Percentiles rank a stretch among this genome's conserved stretches.
These are phyloP conservation scores for Globisporangium paddicum DNA, from an alignment of 352 stramenopile genomes.

Conservation along the genomic window DNA sequence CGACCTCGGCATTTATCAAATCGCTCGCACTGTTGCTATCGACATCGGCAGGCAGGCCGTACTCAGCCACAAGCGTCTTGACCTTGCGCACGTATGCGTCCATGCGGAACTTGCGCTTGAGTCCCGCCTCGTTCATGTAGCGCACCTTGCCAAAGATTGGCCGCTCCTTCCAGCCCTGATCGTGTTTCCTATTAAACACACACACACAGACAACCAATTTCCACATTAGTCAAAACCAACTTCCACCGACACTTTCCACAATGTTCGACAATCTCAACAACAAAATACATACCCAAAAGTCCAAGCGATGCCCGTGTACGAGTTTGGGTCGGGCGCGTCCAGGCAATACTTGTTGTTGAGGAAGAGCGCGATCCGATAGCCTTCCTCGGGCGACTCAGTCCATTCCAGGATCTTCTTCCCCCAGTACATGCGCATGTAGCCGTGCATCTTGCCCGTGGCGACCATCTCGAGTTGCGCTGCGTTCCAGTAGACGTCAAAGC, in stretches of 20 bases:
- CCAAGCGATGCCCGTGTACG: conserved; percentile 81
- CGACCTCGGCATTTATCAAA: not conserved
- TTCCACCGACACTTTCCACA: not conserved
- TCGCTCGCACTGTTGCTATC: not conserved
- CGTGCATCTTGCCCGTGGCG: conserved; percentile 89
- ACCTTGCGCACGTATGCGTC: conserved; percentile 72
- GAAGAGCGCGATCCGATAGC: conserved; percentile 90
- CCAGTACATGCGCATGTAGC: conserved; percentile 99
- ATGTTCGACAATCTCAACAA: not conserved
- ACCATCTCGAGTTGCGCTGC: conserved; percentile 96
- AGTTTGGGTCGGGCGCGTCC: conserved; percentile 97
- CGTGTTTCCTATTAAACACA: conserved; percentile 82
- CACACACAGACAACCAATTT: not conserved
- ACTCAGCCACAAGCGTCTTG: conserved; percentile 19
- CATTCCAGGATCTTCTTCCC: conserved; percentile 99
- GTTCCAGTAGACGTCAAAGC: conserved; percentile 98
- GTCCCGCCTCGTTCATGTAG: conserved; percentile 98
- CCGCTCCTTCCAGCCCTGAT: conserved; percentile 96
- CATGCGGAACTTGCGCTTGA: conserved; percentile 98
- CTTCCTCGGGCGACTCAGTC: conserved; percentile 89
- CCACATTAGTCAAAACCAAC: not conserved
- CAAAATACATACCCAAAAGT: conserved; percentile 43
- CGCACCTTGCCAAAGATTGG: conserved; percentile 98
- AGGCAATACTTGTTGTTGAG: conserved; percentile 99
- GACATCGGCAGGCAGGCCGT: not conserved